phyloP scores from a whole-genome alignment of 331 rosid species.

The Erythrophleum ivorense region DNA sequence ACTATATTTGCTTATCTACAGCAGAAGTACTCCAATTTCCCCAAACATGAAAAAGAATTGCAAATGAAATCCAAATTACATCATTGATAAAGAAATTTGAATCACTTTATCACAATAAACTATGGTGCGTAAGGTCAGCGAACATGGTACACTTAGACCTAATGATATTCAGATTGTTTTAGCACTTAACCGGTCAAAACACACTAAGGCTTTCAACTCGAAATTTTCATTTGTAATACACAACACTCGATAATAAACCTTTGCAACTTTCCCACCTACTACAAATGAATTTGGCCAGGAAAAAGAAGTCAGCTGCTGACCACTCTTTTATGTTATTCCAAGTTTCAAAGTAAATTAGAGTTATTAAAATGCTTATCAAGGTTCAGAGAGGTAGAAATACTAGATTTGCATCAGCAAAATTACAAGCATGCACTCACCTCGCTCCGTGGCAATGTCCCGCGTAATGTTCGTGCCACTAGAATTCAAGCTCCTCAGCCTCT shows the following conservation, averaged over 20 bases:
- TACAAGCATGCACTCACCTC: constrained; percentile 55
- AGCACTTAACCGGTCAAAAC: not conserved
- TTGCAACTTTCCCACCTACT: constrained; percentile 19
- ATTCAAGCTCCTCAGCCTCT: constrained; percentile 64
- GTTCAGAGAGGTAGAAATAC: not conserved
- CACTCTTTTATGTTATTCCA: constrained; percentile 4
- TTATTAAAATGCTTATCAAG: not conserved
- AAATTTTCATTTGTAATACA: not conserved
- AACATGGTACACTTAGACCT: not conserved
- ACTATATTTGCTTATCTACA: not conserved
- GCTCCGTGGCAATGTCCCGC: constrained; percentile 51
- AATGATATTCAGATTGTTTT: not conserved
- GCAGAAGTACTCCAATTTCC: not conserved
- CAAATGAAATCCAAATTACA: not conserved
- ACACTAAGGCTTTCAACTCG: not conserved
- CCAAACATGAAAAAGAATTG: not conserved
- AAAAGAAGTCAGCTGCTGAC: constrained; percentile 23
- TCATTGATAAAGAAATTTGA: not conserved
- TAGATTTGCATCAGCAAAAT: constrained; percentile 5
- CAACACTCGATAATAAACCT: not conserved
- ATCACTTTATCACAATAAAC: not conserved
- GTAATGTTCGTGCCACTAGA: constrained; percentile 35
- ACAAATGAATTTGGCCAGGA: constrained; percentile 14
- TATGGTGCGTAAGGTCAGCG: not conserved
- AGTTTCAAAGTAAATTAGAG: not conserved